phyloP scores from a whole-genome alignment of 2,329 filamentous ascomycete species.

The Colletotrichum sansevieriae region DNA sequence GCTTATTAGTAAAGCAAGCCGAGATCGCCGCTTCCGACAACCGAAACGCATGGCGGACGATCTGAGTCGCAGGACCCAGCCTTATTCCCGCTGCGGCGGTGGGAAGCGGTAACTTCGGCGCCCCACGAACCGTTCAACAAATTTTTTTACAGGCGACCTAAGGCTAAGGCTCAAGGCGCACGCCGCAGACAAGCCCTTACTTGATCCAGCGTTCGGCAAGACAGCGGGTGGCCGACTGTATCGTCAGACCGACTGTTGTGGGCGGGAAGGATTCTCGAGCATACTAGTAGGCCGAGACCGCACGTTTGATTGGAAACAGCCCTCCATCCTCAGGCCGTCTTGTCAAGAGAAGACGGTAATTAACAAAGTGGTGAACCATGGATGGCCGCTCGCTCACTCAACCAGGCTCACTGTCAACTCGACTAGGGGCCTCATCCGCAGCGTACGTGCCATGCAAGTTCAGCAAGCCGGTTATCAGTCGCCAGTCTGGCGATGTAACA shows the following conservation, averaged over 20 bases:
- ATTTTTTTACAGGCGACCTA: background rate
- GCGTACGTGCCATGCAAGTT: background rate
- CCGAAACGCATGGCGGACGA: background rate
- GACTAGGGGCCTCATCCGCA: no score
- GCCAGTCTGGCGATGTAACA: background rate
- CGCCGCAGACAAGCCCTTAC: slow-evolving; percentile 3
- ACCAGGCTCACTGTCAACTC: no score
- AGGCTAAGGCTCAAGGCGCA: background rate
- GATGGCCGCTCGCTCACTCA: no score
- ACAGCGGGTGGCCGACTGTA: slow-evolving; percentile 11
- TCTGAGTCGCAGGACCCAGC: background rate
- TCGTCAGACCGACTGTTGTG: slow-evolving; percentile 1
- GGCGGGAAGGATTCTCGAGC: background rate
- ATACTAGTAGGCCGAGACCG: background rate
- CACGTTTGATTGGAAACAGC: no score
- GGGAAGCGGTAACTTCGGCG: slow-evolving; percentile 7
- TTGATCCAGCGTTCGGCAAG: slow-evolving; percentile 13
- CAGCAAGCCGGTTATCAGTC: background rate
- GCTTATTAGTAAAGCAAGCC: slow-evolving; percentile 25
- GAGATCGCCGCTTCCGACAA: slow-evolving; percentile 15
- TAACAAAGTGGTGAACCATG: no score
- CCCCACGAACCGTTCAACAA: background rate
- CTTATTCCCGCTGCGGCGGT: slow-evolving; percentile 32
- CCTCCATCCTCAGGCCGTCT: no score
- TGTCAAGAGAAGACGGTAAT: no score